phyloP scores from a whole-genome alignment of 2,329 filamentous ascomycete species.

The Fusarium pseudocircinatum region DNA sequence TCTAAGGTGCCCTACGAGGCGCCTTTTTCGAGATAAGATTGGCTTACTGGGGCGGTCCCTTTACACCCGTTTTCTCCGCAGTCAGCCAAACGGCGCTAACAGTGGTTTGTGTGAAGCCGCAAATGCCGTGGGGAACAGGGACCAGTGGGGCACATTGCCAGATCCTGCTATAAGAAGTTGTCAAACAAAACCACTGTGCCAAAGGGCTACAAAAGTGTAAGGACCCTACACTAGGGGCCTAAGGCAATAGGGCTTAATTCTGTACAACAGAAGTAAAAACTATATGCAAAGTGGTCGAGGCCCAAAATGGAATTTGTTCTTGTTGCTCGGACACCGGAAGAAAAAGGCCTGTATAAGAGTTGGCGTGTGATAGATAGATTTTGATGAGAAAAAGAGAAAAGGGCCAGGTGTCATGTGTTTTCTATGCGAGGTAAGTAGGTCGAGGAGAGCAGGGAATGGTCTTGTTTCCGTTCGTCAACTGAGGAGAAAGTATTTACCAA shows the following conservation, averaged over 20 bases:
- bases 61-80: constrained; percentile 31
- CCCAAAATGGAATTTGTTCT: not conserved
- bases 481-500: not conserved
- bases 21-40: constrained; percentile 17
- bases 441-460: not conserved
- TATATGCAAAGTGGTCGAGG: not conserved
- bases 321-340: not conserved
- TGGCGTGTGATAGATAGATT: not conserved
- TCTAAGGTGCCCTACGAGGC: constrained; percentile 22
- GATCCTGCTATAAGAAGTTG: constrained; percentile 2
- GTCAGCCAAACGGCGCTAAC: constrained; percentile 14
- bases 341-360: not conserved
- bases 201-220: too few relatives aligned
- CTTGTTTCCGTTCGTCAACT: not conserved
- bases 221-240: too few relatives aligned
- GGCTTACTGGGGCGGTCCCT: constrained; percentile 25
- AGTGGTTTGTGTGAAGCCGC: constrained; percentile 17
- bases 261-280: too few relatives aligned
- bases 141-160: constrained; percentile 1
- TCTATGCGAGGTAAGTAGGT: not conserved
- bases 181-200: too few relatives aligned
- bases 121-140: constrained; percentile 23
- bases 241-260: too few relatives aligned
- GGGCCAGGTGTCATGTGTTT: not conserved
- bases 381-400: not conserved